Evolutionary conservation across 2,329 filamentous ascomycete species (phyloP), one percentile per base, ranked within the genome.

Genomic region (Elsinoe ampelina): DNA sequence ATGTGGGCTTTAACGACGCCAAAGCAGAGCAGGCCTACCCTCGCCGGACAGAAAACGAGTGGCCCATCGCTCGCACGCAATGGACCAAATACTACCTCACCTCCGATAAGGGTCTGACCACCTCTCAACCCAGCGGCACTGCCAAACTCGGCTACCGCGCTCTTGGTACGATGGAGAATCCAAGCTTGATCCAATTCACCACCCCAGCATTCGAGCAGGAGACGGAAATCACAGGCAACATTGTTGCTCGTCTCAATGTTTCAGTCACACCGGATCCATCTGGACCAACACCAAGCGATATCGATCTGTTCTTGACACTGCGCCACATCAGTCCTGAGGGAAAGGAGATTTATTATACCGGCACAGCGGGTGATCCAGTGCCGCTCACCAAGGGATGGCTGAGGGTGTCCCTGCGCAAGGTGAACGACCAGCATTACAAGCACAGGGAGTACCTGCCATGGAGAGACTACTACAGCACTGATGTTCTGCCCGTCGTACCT

Each of bases 201-300:
- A 84, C 80, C 0, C 57, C 72, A 0, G 71, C 80, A 0, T 85
- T 87, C 58, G 73, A 77, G 19, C 59, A 72, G 8, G 81, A 86
- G 62, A 85, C 79, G 0, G 84, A 87, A 63, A 80, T 88, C 55
- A 87, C 84, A 0, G 84, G 84, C 0, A 81, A 87, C 63, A 71
- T 85, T 20, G 72, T 79, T 0, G 82, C 82, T 0, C 82, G 81
- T 60, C 72, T 88, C 4, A 82, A 83, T 59, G 79, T 86, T 1
- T 85, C 82, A 0, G 70, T 74, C 35, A 73, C 68, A 2, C 65
- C 74, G 1, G 63, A 73, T 20, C 63, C 72, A 2, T 68, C 68
- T 1, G 65, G 68, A 1, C 63, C 61, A 1, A 71, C 69, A 55
- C 77, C 77, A 0, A 71, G 68, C 1, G 82, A 85, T 55, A 83